A percentile compares a stretch with the other conserved stretches of the same genome.
Evolutionary conservation across 495 filamentous ascomycete species (phyloP).

Genomic region (Parathielavia appendiculata): DNA sequence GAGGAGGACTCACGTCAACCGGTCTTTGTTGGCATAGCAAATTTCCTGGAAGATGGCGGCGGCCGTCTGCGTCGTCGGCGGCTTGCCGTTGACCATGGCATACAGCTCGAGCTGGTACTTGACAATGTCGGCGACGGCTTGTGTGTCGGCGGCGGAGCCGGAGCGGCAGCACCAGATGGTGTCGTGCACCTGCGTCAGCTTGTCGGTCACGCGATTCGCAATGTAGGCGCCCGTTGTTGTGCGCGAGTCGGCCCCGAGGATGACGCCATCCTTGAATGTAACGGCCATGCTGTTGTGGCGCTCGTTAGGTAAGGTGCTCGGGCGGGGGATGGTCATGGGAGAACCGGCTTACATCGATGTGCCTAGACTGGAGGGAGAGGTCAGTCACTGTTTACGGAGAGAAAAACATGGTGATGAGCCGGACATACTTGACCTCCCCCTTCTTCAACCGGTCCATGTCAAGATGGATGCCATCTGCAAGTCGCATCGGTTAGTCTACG

Average conservation of each 20-base stretch:
- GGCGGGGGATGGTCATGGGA: background rate
- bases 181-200: constrained; percentile 96
- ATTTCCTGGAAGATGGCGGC: constrained; percentile 95
- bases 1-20: constrained; percentile 56
- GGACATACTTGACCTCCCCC: constrained; percentile 64
- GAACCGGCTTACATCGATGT: constrained; percentile 81
- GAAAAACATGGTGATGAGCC: background rate
- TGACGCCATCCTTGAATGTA: constrained; percentile 96
- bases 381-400: constrained; percentile 15
- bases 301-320: constrained; percentile 24
- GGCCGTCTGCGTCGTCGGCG: constrained; percentile 88
- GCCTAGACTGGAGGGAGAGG: constrained; percentile 62
- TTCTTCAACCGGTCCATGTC: constrained; percentile 81
- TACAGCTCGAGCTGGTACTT: constrained; percentile 94
- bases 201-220: constrained; percentile 97
- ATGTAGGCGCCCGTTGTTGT: constrained; percentile 99
- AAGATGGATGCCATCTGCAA: constrained; percentile 91
- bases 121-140: constrained; percentile 96
- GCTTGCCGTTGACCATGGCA: constrained; percentile 76
- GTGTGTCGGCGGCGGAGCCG: constrained; percentile 94
- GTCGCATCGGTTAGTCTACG: constrained; percentile 20
- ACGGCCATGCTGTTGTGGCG: constrained; percentile 66
- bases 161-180: constrained; percentile 99
- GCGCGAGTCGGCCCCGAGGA: constrained; percentile 91
- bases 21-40: constrained; percentile 95